Evolutionary conservation across 1,284 basidiomycete species (phyloP).

Genomic region (Coniophora puteana): DNA sequence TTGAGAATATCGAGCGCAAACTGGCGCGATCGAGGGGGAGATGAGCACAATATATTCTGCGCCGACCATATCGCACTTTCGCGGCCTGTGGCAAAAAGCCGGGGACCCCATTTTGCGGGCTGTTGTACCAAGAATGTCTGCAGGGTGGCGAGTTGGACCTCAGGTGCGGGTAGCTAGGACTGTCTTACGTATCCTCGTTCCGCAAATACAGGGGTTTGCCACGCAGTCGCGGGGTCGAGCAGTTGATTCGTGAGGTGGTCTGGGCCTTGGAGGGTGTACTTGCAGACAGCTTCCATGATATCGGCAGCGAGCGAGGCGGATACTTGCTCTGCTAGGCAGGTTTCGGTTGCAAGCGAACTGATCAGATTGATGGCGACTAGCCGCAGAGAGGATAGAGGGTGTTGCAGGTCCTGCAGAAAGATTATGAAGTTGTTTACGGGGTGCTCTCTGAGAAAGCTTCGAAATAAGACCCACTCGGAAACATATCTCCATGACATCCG

Average conservation of each 20-base stretch:
- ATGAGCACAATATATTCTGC: slow-evolving; percentile 18
- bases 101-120: slow-evolving; percentile 18
- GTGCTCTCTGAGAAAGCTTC: not conserved
- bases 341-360: slow-evolving; percentile 15
- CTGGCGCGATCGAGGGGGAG: slow-evolving; percentile 19
- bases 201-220: slow-evolving; percentile 22
- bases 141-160: not conserved
- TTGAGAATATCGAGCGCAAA: slow-evolving; percentile 21
- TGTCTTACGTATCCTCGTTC: slow-evolving; percentile 8
- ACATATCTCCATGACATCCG: slow-evolving; percentile 16
- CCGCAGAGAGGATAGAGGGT: slow-evolving; percentile 20
- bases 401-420: slow-evolving; percentile 15
- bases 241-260: slow-evolving; percentile 18
- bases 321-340: slow-evolving; percentile 18
- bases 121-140: slow-evolving; percentile 10
- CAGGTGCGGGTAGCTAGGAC: not conserved
- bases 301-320: slow-evolving; percentile 15
- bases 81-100: slow-evolving; percentile 24
- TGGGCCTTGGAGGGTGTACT: slow-evolving; percentile 21
- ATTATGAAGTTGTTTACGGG: not conserved
- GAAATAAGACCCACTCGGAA: slow-evolving; percentile 18
- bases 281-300: slow-evolving; percentile 19
- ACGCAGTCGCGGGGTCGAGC: slow-evolving; percentile 14
- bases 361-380: slow-evolving; percentile 16
- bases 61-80: slow-evolving; percentile 23